phyloP scores from a whole-genome alignment of 2,329 filamentous ascomycete species.

The Penicillium decumbens region DNA sequence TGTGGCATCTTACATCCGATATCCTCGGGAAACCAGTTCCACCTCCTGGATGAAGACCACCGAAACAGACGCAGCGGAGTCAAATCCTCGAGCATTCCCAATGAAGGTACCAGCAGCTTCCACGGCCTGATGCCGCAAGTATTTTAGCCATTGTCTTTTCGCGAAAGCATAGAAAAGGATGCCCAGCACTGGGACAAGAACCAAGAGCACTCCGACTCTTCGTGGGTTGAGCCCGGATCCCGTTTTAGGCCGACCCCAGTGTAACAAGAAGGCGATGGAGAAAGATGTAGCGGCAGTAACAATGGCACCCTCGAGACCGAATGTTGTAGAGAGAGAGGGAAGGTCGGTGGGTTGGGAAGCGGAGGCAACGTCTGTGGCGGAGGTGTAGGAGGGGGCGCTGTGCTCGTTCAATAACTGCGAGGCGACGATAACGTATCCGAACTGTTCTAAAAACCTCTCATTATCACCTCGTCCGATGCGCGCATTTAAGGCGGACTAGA shows the following conservation, averaged over 20 bases:
- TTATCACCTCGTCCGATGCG: conserved; percentile 70
- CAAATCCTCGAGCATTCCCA: conserved; percentile 71
- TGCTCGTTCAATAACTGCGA: conserved; percentile 77
- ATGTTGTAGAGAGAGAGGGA: conserved; percentile 40
- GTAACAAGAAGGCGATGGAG: conserved; percentile 60
- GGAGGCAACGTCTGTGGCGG: conserved; percentile 33
- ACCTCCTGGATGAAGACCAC: conserved; percentile 86
- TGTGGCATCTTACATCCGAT: conserved; percentile 62
- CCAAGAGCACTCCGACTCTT: conserved; percentile 38
- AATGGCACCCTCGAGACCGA: conserved; percentile 62
- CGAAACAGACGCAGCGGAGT: conserved; percentile 69
- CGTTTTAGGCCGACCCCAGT: conserved; percentile 63
- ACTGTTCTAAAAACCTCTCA: conserved; percentile 81
- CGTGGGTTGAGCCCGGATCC: conserved; percentile 38
- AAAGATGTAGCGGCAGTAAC: conserved; percentile 62
- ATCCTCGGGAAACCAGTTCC: conserved; percentile 88
- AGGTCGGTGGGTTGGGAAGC: conserved; percentile 29
- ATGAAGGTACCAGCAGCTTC: conserved; percentile 65
- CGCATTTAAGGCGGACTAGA: conserved; percentile 33
- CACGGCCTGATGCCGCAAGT: conserved; percentile 69
- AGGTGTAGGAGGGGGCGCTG: conserved; percentile 40
- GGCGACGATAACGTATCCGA: conserved; percentile 87
- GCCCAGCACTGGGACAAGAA: conserved; percentile 50
- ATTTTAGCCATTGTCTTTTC: conserved; percentile 74
- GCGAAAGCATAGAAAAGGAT: conserved; percentile 66